phyloP scores from a whole-genome alignment of 768 basidiomycete species.

The Podaxis sp. region DNA sequence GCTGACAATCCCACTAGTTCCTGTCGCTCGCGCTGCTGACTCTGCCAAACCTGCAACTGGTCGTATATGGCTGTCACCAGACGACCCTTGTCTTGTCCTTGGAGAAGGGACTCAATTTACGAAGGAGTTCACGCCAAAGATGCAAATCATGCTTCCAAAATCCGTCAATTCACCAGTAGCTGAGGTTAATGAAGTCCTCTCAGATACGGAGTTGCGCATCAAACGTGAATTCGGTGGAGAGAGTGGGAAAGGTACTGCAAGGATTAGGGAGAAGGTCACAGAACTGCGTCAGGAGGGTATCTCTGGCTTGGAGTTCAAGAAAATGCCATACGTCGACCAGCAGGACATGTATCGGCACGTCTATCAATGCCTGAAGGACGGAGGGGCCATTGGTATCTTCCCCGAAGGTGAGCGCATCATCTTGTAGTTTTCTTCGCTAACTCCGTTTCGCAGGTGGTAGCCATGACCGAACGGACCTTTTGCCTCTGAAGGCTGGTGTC shows the following conservation, averaged over 20 bases:
- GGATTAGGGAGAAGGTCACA: constrained; percentile 63
- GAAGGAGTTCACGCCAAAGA: constrained; percentile 68
- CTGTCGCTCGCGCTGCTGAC: constrained; percentile 91
- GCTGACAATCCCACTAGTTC: constrained; percentile 54
- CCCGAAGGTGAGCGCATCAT: constrained; percentile 72
- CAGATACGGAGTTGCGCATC: constrained; percentile 79
- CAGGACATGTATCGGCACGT: constrained; percentile 93
- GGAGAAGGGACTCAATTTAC: constrained; percentile 82
- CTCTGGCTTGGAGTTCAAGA: constrained; percentile 75
- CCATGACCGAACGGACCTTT: constrained; percentile 94
- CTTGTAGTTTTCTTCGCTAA: not conserved
- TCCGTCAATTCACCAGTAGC: constrained; percentile 71
- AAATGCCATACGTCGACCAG: constrained; percentile 88
- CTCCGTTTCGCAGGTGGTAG: constrained; percentile 71
- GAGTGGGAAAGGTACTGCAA: constrained; percentile 67
- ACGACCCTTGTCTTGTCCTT: constrained; percentile 78
- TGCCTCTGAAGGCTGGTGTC: constrained; percentile 96
- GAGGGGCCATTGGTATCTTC: constrained; percentile 94
- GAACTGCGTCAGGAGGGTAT: constrained; percentile 56
- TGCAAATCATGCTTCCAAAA: constrained; percentile 88
- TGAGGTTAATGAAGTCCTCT: constrained; percentile 85
- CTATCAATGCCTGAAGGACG: constrained; percentile 80
- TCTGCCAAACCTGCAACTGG: constrained; percentile 76
- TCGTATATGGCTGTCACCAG: constrained; percentile 60
- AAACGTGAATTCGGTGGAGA: constrained; percentile 89